Base-by-base conservation (phyloP, 1,139 yeast genomes). In the Hemisphaericaspora xylanilytica region DNA sequence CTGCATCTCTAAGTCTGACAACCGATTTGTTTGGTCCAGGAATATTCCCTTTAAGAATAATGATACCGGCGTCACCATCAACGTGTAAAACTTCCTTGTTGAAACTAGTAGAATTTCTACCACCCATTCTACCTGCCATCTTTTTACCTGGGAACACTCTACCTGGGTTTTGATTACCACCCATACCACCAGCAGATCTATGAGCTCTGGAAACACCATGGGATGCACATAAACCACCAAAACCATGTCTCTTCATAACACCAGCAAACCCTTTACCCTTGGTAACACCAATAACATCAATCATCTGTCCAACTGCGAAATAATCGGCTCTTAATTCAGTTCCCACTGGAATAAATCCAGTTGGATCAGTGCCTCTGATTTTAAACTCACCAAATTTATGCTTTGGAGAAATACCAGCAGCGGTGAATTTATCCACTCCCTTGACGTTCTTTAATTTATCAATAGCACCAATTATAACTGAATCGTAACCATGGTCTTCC, bases 241-340 rank as follows among this genome's bases (percentile, higher is more conserved):
- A 92, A n/a, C 88, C 86, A 72, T 85, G 85, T 67, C 96, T 81
- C 63, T 92, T 92, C 96, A 92, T 92, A 15, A 92, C 98, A 79
- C 99, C 99, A 15, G 92, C 89, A 61, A 88, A 88, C 12, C 99
- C 99, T 65, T 94, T 92, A 67, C 98, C 99, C 62, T 89, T 92
- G 35, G 94, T 74, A 15, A 76, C 73, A 11, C 90, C 85, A 55
- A 81, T 75, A 37, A 87, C 69, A 58, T 92, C 98, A 20, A 92
- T 92, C 46, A 70, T 75, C 59, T 88, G 95, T 18, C 97, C 98
- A 14, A 71, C 74, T 40, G 80, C 75, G 60, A 92, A 90, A 61
- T 84, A 92, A 54, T 87, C 89, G 1, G 97, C 96, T 42, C 70
- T 77, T 41, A 92, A 64, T 51, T 81, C 80, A 3, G 92, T 80